Evolutionary conservation across 2,329 filamentous ascomycete species (phyloP).

Genomic region (Elsinoe necatrix): DNA sequence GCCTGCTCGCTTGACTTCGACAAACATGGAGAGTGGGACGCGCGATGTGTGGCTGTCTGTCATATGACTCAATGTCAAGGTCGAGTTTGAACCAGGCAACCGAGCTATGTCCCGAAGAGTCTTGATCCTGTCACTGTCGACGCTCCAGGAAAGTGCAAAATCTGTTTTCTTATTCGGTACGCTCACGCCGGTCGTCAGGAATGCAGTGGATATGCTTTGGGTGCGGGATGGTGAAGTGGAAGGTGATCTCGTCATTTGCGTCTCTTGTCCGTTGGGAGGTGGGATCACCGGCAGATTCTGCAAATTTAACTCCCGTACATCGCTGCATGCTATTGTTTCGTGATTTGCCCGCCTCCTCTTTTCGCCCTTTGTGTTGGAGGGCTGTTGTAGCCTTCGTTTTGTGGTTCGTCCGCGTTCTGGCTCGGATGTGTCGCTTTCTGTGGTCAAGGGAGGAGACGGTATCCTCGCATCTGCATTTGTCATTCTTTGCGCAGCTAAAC

Average conservation of each 20-base stretch:
- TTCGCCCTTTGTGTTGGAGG: background rate
- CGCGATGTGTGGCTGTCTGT: background rate
- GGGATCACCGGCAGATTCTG: background rate
- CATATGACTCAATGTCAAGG: background rate
- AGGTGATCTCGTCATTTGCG: background rate
- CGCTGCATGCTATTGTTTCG: background rate
- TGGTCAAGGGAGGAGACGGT: background rate
- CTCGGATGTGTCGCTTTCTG: background rate
- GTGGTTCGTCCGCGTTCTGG: background rate
- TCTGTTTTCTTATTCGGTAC: background rate
- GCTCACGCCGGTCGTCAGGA: background rate
- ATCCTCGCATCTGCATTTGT: background rate
- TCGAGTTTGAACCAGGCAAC: background rate
- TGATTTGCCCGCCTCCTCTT: background rate
- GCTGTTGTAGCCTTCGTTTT: background rate
- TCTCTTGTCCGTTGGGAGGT: background rate
- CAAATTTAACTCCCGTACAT: background rate
- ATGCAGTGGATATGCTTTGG: background rate
- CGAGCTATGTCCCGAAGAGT: background rate
- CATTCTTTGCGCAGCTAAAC: background rate
- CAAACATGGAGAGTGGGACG: background rate
- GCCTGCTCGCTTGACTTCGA: background rate
- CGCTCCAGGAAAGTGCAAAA: background rate
- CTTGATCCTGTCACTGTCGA: background rate
- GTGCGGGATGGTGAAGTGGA: background rate